Evolutionary conservation across 108 stramenopile species (phyloP).

Genomic region (Aurantiochytrium sp.): DNA sequence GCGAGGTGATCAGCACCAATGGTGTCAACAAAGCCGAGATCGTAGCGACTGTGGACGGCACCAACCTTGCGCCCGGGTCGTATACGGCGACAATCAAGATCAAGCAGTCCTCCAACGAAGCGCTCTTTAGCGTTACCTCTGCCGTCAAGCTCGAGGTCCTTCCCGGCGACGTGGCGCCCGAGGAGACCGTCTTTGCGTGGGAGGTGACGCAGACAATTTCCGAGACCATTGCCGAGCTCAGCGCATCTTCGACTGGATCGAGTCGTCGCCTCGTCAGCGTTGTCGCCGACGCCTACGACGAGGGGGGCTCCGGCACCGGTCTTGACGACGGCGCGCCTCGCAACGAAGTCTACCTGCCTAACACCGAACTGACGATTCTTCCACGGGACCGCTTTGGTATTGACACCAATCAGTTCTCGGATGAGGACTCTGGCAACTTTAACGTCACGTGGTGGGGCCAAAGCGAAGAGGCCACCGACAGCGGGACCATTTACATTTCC

Average conservation of each 20-base stretch:
- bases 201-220: neutral
- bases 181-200: neutral
- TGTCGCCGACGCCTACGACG: too few relatives aligned
- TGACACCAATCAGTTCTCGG: neutral
- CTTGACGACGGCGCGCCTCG: neutral
- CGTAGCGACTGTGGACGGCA: neutral
- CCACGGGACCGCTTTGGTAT: constrained; percentile 4
- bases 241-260: too few relatives aligned
- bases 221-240: neutral
- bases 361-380: neutral
- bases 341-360: neutral
- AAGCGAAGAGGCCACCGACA: neutral
- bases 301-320: too few relatives aligned
- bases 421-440: neutral
- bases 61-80: neutral
- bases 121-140: neutral
- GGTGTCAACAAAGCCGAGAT: constrained; percentile 16
- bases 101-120: neutral
- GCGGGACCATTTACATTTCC: neutral
- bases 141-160: constrained; percentile 1
- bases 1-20: neutral
- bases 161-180: neutral
- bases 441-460: neutral
- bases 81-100: neutral
- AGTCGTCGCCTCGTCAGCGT: too few relatives aligned